These are phyloP conservation scores for Waitea zeae DNA, from an alignment of 1,284 basidiomycete species.

Conservation along the genomic window DNA sequence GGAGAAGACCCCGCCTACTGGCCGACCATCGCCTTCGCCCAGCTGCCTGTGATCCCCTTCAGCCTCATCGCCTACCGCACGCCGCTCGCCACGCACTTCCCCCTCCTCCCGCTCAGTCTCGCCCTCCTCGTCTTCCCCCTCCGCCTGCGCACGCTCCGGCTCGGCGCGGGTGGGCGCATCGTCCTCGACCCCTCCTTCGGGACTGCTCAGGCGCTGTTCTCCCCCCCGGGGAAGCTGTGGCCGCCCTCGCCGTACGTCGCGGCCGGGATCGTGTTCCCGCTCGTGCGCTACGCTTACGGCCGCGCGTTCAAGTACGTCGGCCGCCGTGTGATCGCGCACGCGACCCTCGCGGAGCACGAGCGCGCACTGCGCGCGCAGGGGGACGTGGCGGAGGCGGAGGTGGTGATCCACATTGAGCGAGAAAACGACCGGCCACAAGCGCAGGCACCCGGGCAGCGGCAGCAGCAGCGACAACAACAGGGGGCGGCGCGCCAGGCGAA, in stretches of 20 bases:
- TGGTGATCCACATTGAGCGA: too few relatives aligned
- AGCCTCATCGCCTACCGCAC: constrained; percentile 39
- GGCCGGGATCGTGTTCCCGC: background rate
- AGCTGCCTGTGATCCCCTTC: constrained; percentile 47
- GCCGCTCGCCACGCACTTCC: constrained; percentile 9
- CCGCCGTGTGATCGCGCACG: background rate
- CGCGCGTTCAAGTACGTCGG: too few relatives aligned
- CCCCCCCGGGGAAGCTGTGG: background rate
- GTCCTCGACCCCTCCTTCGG: too few relatives aligned
- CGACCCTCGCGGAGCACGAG: too few relatives aligned
- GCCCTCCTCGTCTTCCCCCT: background rate
- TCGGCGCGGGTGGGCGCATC: too few relatives aligned
- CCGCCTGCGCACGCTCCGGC: background rate
- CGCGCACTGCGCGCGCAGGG: too few relatives aligned
- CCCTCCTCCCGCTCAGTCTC: background rate
- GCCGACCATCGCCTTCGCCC: constrained; percentile 53
- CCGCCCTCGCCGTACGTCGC: background rate
- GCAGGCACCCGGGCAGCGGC: background rate
- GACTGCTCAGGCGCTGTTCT: too few relatives aligned
- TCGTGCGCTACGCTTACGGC: background rate
- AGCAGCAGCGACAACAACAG: constrained; percentile 2
- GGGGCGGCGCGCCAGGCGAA: too few relatives aligned
- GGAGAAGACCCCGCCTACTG: constrained; percentile 47
- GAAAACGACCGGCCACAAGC: too few relatives aligned
- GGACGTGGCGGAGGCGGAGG: too few relatives aligned